Evolutionary conservation across 106 monocot genomes (phyloP).

Genomic region (Xerophyta viscosa): DNA sequence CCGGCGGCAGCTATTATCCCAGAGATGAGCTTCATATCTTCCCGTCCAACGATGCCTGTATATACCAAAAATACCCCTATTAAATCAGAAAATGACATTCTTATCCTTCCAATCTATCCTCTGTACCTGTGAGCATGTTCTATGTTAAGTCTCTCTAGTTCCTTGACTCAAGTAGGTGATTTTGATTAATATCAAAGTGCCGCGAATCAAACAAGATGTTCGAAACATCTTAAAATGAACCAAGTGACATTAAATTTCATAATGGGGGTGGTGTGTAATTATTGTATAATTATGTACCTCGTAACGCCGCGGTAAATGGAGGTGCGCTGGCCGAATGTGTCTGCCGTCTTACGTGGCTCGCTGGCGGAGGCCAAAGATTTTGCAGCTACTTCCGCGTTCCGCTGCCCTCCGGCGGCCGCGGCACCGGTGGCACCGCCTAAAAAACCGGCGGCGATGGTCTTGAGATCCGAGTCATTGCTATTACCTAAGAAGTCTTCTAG

Average conservation of each 20-base stretch:
- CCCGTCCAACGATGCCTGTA: conserved; percentile 96
- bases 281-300: conserved; percentile 20
- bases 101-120: too few species aligned
- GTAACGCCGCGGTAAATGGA: conserved; percentile 75
- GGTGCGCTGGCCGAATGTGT: conserved; percentile 60
- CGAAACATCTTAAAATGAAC: too few species aligned
- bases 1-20: conserved; percentile 95
- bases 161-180: too few species aligned
- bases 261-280: too few species aligned
- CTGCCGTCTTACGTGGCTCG: conserved; percentile 33
- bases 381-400: conserved; percentile 4
- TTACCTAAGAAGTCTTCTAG: conserved; percentile 43
- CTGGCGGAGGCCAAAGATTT: conserved; percentile 1
- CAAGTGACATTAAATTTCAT: too few species aligned
- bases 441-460: conserved; percentile 70
- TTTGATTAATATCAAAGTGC: too few species aligned
- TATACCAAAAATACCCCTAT: conserved; percentile 2
- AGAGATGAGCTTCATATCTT: conserved; percentile 92
- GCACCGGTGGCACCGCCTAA: conserved; percentile 13
- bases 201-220: too few species aligned
- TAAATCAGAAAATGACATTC: neutral
- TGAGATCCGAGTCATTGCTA: conserved; percentile 32
- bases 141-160: too few species aligned
- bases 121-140: too few species aligned
- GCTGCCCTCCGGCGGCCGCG: conserved; percentile 5